These are phyloP conservation scores for Ophiobolus disseminans DNA, from an alignment of 2,329 filamentous ascomycete genomes.

Conservation along the genomic window DNA sequence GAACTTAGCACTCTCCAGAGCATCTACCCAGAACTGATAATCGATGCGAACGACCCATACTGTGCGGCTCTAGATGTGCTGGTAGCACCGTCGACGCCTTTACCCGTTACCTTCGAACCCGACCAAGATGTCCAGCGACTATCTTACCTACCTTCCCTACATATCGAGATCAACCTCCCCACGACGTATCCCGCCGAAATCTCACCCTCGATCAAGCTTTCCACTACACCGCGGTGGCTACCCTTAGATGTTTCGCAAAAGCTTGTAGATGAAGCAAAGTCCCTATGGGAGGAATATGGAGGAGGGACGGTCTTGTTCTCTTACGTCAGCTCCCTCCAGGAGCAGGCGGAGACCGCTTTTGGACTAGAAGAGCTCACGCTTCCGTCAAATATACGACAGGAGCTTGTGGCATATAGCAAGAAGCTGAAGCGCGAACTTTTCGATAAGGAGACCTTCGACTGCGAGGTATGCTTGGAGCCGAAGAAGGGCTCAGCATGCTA, in stretches of 20 bases:
- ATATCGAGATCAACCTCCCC: conserved; percentile 61
- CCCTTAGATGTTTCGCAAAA: conserved; percentile 52
- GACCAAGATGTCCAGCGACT: conserved; percentile 54
- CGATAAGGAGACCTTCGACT: conserved; percentile 84
- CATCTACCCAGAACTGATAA: conserved; percentile 67
- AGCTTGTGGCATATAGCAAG: conserved; percentile 79
- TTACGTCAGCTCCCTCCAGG: conserved; percentile 67
- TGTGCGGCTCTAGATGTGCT: conserved; percentile 62
- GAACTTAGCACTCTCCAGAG: conserved; percentile 66
- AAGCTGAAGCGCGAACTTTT: conserved; percentile 77
- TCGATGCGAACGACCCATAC: conserved; percentile 53
- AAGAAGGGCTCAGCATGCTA: conserved; percentile 88
- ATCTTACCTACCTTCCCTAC: conserved; percentile 64
- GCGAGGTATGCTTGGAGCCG: conserved; percentile 87
- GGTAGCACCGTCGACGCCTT: conserved; percentile 61
- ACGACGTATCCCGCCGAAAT: conserved; percentile 62
- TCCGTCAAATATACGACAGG: conserved; percentile 64
- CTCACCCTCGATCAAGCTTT: conserved; percentile 59
- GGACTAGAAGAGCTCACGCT: conserved; percentile 59
- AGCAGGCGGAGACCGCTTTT: conserved; percentile 63
- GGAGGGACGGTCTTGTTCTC: conserved; percentile 63
- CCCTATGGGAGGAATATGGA: conserved; percentile 67
- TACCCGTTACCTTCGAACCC: conserved; percentile 44
- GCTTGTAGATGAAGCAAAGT: conserved; percentile 56
- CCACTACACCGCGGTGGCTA: conserved; percentile 62